These are phyloP conservation scores for Colletotrichum liriopes DNA, from an alignment of 2,329 filamentous ascomycete genomes.

Conservation along the genomic window DNA sequence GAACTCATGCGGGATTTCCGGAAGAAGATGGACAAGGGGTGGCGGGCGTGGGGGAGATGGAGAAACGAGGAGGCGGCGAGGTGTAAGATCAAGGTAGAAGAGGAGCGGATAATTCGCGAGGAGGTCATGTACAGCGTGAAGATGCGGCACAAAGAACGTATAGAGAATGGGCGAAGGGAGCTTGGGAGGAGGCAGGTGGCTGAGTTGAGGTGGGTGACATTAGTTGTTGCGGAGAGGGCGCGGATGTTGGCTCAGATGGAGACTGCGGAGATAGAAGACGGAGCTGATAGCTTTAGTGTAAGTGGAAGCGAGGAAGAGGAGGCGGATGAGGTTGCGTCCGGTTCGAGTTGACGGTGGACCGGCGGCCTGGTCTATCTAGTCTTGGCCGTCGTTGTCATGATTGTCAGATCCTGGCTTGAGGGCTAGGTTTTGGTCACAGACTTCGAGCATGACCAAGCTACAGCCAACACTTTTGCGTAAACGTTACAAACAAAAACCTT, in stretches of 20 bases:
- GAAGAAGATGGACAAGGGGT: slow-evolving; percentile 59
- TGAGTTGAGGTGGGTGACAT: slow-evolving; percentile 64
- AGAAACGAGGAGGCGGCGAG: slow-evolving; percentile 57
- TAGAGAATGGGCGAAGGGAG: slow-evolving; percentile 51
- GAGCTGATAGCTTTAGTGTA: slow-evolving; percentile 21
- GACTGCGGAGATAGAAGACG: slow-evolving; percentile 59
- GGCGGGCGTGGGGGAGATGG: slow-evolving; percentile 59
- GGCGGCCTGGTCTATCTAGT: slow-evolving; percentile 13
- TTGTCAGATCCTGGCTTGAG: slow-evolving; percentile 2
- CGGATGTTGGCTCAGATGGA: slow-evolving; percentile 60
- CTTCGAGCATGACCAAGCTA: not conserved
- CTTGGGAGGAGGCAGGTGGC: slow-evolving; percentile 55
- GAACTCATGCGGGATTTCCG: slow-evolving; percentile 54
- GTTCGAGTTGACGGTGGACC: slow-evolving; percentile 15
- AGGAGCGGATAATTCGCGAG: slow-evolving; percentile 57
- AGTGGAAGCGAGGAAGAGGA: not conserved
- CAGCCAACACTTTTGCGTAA: too few species aligned
- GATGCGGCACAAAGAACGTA: slow-evolving; percentile 48
- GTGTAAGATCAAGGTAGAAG: slow-evolving; percentile 55
- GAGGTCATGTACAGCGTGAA: slow-evolving; percentile 61
- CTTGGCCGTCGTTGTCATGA: slow-evolving; percentile 2
- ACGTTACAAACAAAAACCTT: too few species aligned
- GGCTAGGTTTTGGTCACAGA: not conserved
- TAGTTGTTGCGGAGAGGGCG: slow-evolving; percentile 61
- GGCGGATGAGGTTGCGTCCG: not conserved